Percentiles rank a stretch among this genome's conserved stretches.
Conservation (phyloP, 2,329 filamentous ascomycete species). For the Cercospora sp. region DNA sequence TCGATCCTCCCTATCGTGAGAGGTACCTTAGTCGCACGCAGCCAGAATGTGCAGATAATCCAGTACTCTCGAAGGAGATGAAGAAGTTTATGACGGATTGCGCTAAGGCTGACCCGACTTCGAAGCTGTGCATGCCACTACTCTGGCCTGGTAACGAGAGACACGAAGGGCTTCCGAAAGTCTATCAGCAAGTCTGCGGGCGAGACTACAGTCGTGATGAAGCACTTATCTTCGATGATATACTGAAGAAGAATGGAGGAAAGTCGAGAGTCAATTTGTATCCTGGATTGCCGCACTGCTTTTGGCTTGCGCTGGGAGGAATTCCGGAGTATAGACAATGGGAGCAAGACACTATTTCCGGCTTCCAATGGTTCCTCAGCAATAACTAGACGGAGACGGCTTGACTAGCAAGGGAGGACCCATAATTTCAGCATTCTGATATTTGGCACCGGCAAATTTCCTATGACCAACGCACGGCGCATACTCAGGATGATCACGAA, state of each 20-base stretch:
- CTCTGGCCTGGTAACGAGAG: conserved; percentile 19
- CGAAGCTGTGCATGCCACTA: conserved; percentile 15
- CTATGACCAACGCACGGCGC: neutral
- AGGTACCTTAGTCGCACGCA: conserved; percentile 39
- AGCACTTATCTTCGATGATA: conserved; percentile 52
- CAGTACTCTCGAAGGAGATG: conserved; percentile 21
- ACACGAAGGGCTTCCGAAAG: conserved; percentile 44
- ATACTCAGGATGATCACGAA: neutral
- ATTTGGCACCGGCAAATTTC: neutral
- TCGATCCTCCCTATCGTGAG: conserved; percentile 41
- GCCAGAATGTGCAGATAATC: conserved; percentile 42
- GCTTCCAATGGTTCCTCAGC: conserved; percentile 36
- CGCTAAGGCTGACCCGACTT: conserved; percentile 15
- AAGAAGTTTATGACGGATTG: conserved; percentile 16
- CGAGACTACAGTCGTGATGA: conserved; percentile 55
- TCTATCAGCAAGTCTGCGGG: conserved; percentile 54
- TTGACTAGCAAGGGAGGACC: neutral
- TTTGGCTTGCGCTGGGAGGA: conserved; percentile 35
- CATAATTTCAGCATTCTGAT: neutral
- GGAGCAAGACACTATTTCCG: conserved; percentile 36
- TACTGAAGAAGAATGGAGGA: conserved; percentile 48
- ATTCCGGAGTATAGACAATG: conserved; percentile 35
- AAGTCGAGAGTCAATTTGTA: conserved; percentile 48
- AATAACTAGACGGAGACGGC: neutral
- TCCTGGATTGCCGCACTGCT: conserved; percentile 46